Conservation (phyloP, 257 asterid genomes). For the Przewalskia tangutica region DNA sequence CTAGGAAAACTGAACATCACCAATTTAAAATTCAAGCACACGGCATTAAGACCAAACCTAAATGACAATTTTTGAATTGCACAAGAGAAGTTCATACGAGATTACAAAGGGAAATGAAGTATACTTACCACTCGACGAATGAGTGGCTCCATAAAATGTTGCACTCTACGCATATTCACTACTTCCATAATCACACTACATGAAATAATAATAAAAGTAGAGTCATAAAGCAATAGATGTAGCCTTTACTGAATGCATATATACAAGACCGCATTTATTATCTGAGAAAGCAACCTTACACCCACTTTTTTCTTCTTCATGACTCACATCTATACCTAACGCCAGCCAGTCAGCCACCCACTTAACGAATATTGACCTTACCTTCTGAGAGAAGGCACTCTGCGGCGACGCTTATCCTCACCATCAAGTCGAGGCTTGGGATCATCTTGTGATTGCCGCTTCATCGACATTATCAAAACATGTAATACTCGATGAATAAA, state of each 20-base stretch:
- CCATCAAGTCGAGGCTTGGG: conserved; percentile 21
- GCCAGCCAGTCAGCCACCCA: no score
- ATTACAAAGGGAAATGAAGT: background rate
- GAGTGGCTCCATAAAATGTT: conserved; percentile 64
- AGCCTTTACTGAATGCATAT: background rate
- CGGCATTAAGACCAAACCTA: background rate
- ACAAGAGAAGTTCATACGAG: background rate
- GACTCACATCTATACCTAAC: background rate
- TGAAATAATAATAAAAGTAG: conserved; percentile 2
- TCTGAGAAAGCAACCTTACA: background rate
- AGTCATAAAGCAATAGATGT: background rate
- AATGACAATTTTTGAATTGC: background rate
- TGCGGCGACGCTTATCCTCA: conserved; percentile 51
- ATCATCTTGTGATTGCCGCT: conserved; percentile 46
- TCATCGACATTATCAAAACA: conserved; percentile 26
- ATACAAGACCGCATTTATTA: background rate
- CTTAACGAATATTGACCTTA: no score
- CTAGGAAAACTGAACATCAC: background rate
- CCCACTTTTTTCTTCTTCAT: background rate
- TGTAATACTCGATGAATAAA: no score
- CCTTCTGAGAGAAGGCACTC: conserved; percentile 54
- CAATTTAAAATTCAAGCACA: background rate
- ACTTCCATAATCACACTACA: conserved; percentile 66
- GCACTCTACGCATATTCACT: conserved; percentile 47
- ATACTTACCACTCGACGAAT: conserved; percentile 76